Base-by-base conservation (phyloP, 768 basidiomycete genomes). In the Sutorius australiensis region DNA sequence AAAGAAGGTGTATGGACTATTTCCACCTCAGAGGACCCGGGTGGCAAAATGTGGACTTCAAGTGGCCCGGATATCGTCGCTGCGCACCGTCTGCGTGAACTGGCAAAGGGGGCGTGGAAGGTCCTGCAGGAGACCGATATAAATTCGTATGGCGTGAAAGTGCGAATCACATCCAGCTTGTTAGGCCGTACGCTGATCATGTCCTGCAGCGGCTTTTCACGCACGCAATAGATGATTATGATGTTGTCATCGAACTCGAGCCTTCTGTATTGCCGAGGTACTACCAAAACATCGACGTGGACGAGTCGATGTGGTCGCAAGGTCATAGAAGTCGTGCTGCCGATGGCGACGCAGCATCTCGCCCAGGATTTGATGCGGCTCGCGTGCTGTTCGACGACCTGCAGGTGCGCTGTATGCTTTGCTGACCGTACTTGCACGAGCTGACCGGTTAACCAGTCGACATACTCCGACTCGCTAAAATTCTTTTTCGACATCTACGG, bases 401-500 rank as follows among this genome's bases (percentile, higher is more conserved):
- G 6, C 79, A 86, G 77, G 93, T 90, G 55, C 43, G 77, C 60
- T 14, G n/a, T 32, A 27, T 5, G n/a, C 33, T 40, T 36, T 16
- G 48, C 36, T 38, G 31, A 43, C 33, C 36, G 13, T 47, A 34
- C 13, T 34, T 34, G 32, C 33, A 53, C 37, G 52, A 40, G 13
- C 54, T 52, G 17, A 42, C 30, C 14, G 16, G 54, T 51, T 24
- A 27, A 55, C 27, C 53, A 94, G 89, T 76, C 79, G 17, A 71
- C 83, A 5, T 94, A 92, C 63, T 75, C 80, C 1, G 86, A 91
- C 55, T 86, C 86, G 0, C 79, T 90, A 57, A 81, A 89, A 52
- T 76, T 95, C 36, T 99, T 98, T 76, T 82, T 83, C 60, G 95
- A 98, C 58, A 73, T 80, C 0, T 77, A 83, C 32, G 97, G 97